Conservation (phyloP, 164 flowering plant species). For the Nymphaea thermarum region DNA sequence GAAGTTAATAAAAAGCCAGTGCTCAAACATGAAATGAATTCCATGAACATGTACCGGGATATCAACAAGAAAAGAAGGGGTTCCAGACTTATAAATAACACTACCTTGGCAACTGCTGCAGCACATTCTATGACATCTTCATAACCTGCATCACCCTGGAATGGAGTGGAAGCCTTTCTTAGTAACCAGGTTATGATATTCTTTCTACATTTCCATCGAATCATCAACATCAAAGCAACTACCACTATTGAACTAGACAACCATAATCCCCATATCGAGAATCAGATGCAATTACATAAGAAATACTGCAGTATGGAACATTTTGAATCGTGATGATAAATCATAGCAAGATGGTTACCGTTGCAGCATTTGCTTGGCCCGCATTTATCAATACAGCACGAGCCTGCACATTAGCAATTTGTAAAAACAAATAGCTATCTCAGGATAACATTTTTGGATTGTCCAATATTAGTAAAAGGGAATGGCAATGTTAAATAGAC, state of each 20-base stretch:
- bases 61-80: background rate
- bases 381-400: slow-evolving; percentile 97
- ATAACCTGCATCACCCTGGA: slow-evolving; percentile 95
- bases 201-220: background rate
- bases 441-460: background rate
- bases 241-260: background rate
- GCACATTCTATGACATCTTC: slow-evolving; percentile 82
- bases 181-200: slow-evolving; percentile 7
- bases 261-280: background rate
- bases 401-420: slow-evolving; percentile 38
- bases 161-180: slow-evolving; percentile 6
- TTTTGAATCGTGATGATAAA: background rate
- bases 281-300: background rate
- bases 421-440: background rate
- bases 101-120: slow-evolving; percentile 55
- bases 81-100: background rate
- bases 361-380: slow-evolving; percentile 99
- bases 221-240: background rate
- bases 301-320: background rate
- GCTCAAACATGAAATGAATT: background rate
- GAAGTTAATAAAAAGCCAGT: slow-evolving; percentile 2
- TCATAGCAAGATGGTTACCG: slow-evolving; percentile 29
- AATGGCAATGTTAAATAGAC: background rate
- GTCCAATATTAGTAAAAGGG: background rate
- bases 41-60: background rate